Percentiles rank a stretch among this genome's conserved stretches.
phyloP scores from a whole-genome alignment of 2,329 filamentous ascomycete species.

The Trichoderma arundinaceum region DNA sequence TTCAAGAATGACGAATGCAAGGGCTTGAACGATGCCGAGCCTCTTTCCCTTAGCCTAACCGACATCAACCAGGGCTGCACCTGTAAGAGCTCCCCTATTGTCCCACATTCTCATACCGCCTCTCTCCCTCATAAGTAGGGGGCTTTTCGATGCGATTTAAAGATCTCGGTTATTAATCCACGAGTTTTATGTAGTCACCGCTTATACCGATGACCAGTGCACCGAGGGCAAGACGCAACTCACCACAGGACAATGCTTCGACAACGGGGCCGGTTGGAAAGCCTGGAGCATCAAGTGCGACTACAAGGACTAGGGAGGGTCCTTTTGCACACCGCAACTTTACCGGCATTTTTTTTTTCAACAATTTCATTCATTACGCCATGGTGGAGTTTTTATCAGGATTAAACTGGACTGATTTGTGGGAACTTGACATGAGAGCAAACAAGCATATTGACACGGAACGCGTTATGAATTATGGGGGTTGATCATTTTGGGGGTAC shows the following conservation, averaged over 20 bases:
- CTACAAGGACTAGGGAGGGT: constrained; percentile 27
- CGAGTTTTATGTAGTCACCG: constrained; percentile 30
- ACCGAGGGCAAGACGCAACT: constrained; percentile 9
- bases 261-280: constrained; percentile 12
- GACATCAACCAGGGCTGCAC: constrained; percentile 35
- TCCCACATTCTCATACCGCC: neutral
- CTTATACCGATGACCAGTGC: constrained; percentile 32
- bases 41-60: constrained; percentile 33
- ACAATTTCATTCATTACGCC: constrained; percentile 3
- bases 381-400: constrained; percentile 18
- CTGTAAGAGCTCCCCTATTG: constrained; percentile 28
- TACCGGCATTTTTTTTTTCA: neutral
- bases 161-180: neutral
- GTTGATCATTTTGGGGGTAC: neutral
- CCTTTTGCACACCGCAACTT: constrained; percentile 16
- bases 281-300: constrained; percentile 32
- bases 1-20: constrained; percentile 35
- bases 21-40: constrained; percentile 29
- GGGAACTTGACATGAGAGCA: neutral
- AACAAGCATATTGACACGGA: constrained; percentile 10
- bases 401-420: constrained; percentile 18
- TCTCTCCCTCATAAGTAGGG: neutral
- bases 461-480: constrained; percentile 9
- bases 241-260: constrained; percentile 11
- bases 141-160: too few relatives aligned